phyloP scores from a whole-genome alignment of 768 basidiomycete genomes.

The Suillus subalutaceus region DNA sequence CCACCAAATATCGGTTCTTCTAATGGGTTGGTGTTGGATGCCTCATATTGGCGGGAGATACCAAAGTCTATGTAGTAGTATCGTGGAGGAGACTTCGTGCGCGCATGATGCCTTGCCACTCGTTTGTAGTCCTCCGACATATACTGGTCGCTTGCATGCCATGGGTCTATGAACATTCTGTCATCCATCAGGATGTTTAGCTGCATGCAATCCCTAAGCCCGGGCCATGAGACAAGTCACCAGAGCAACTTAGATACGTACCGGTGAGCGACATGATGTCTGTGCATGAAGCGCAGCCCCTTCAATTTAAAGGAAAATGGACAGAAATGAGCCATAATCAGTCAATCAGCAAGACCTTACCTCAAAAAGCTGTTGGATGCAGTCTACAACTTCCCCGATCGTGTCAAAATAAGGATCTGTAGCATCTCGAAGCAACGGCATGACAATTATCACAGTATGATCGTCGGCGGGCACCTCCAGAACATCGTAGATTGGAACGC shows the following conservation, averaged over 20 bases:
- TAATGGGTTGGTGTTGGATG: slow-evolving; percentile 25
- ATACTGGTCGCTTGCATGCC: slow-evolving; percentile 24
- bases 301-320: too few species aligned
- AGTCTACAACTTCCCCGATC: slow-evolving; percentile 27
- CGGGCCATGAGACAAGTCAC: slow-evolving; percentile 18
- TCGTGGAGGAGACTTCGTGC: slow-evolving; percentile 30
- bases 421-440: slow-evolving; percentile 23
- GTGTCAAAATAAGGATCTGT: slow-evolving; percentile 22
- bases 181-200: slow-evolving; percentile 39
- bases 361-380: slow-evolving; percentile 26
- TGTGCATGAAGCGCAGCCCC: slow-evolving; percentile 43
- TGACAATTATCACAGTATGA: slow-evolving; percentile 21
- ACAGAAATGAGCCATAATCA: too few species aligned
- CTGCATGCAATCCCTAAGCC: slow-evolving; percentile 29
- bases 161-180: slow-evolving; percentile 27
- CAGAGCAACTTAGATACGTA: slow-evolving; percentile 16
- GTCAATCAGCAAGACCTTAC: too few species aligned
- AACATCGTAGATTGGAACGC: slow-evolving; percentile 25
- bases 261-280: slow-evolving; percentile 40
- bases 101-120: slow-evolving; percentile 30
- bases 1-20: slow-evolving; percentile 39
- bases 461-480: slow-evolving; percentile 1
- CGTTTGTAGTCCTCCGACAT: slow-evolving; percentile 9
- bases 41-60: slow-evolving; percentile 34
- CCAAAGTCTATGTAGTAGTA: slow-evolving; percentile 44